Evolutionary conservation across 192 early-diverging fungal genomes (phyloP).

Genomic region (Coemansia sp.): DNA sequence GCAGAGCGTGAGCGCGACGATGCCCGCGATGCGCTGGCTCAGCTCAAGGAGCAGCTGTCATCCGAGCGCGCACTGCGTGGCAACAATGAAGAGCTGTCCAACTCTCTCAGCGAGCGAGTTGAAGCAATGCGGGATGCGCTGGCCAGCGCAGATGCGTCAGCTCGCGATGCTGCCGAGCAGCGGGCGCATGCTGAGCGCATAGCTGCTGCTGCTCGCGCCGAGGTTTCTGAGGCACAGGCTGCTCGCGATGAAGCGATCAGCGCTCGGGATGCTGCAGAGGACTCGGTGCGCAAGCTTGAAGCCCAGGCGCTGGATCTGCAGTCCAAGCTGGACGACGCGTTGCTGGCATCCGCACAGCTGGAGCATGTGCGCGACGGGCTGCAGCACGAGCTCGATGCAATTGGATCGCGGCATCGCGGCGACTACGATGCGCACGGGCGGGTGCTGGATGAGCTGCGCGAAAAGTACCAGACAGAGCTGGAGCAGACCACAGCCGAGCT

Average conservation of each 20-base stretch:
- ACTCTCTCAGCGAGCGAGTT: conserved; percentile 30
- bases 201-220: conserved; percentile 62
- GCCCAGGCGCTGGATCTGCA: conserved; percentile 69
- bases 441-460: conserved; percentile 67
- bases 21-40: conserved; percentile 29
- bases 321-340: conserved; percentile 73
- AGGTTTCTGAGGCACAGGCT: conserved; percentile 69
- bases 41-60: conserved; percentile 30
- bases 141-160: conserved; percentile 61
- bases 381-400: conserved; percentile 69
- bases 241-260: conserved; percentile 62
- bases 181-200: conserved; percentile 74
- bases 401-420: conserved; percentile 67
- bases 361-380: conserved; percentile 67
- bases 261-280: conserved; percentile 64
- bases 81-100: conserved; percentile 47
- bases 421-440: conserved; percentile 76
- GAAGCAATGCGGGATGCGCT: conserved; percentile 53
- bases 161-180: conserved; percentile 59
- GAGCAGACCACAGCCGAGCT: conserved; percentile 76
- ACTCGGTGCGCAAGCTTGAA: conserved; percentile 62
- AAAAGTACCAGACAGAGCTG: conserved; percentile 84
- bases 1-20: conserved; percentile 51
- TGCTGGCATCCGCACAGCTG: conserved; percentile 68
- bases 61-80: conserved; percentile 42